Base-by-base conservation (phyloP, 2,329 filamentous ascomycete species). In the Colletotrichum sp. region DNA sequence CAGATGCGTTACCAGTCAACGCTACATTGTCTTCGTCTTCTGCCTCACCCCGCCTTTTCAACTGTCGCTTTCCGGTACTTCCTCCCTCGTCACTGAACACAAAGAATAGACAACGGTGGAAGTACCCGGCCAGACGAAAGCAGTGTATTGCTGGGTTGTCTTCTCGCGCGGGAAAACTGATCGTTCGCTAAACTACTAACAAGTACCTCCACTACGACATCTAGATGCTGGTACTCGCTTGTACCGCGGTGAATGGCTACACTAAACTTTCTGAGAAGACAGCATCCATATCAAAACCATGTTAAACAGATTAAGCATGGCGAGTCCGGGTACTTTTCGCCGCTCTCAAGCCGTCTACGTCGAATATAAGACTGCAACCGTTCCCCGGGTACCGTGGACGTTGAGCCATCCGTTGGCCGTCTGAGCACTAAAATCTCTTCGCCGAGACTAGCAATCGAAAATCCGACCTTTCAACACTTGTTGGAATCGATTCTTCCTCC, bases 301-400 rank as follows among this genome's bases (percentile, higher is more conserved):
- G 34, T 69, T 57, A 22, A 22, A n/a, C 44, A 22, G 19, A 48
- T 48, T 48, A 48, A 22, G 44, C 44, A 48, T 48, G n/a, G 44
- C 44, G 44, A 48, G 44, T 48, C 44, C 44, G 44, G 44, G 44
- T 48, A 48, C 44, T 48, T 59, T 52, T 28, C 36, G 32, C 60
- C 59, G 48, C 69, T 39, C 28, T 30, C 63, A 75, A 57, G 60
- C 55, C 28, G n/a, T 71, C 57, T 65, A 76, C 64, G 74, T 73
- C 74, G 70, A 61, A 76, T 76, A 76, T 76, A 74, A 74, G 74
- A 76, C 74, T 65, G 74, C 74, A 73, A 76, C 65, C 70, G 57
- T 76, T 76, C 74, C 74, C 74, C 27, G 48, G 63, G 48, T 39
- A 66, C 68, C 39, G 72, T 63, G 61, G 36, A 72, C 72, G 72